These are phyloP conservation scores for Myotisia sp. DNA, from an alignment of 2,329 filamentous ascomycete genomes.

Conservation along the genomic window DNA sequence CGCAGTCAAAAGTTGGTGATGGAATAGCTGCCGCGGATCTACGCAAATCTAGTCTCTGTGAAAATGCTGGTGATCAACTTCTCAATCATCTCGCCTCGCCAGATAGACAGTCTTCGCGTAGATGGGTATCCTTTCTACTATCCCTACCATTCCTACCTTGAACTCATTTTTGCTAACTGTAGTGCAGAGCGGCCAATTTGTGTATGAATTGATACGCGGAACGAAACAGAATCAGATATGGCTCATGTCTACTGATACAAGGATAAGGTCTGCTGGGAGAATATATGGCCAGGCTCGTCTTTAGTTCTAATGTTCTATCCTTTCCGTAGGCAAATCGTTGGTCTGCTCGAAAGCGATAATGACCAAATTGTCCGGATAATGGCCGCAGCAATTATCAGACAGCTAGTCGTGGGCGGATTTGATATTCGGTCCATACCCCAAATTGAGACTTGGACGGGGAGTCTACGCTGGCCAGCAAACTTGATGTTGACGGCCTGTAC, in stretches of 20 bases:
- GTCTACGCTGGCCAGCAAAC: neutral
- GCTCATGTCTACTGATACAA: slow-evolving; percentile 1
- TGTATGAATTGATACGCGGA: slow-evolving; percentile 14
- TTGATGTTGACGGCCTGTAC: neutral
- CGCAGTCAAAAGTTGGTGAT: neutral
- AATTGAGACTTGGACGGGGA: neutral
- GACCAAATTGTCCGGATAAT: slow-evolving; percentile 14
- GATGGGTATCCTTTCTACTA: slow-evolving; percentile 13
- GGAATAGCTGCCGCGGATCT: slow-evolving; percentile 5
- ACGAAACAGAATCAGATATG: slow-evolving; percentile 7
- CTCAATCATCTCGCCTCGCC: slow-evolving; percentile 5
- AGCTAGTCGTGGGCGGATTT: slow-evolving; percentile 6
- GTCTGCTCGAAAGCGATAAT: slow-evolving; percentile 8
- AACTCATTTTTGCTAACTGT: no score
- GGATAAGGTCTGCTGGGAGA: no score
- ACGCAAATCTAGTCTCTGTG: slow-evolving; percentile 9
- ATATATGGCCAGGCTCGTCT: no score
- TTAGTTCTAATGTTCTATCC: no score
- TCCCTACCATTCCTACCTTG: no score
- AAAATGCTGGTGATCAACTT: slow-evolving; percentile 7
- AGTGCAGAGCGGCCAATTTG: slow-evolving; percentile 15
- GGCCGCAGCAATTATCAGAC: slow-evolving; percentile 14
- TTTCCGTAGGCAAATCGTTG: slow-evolving; percentile 8
- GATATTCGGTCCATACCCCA: slow-evolving; percentile 7
- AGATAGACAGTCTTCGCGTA: slow-evolving; percentile 6